Evolutionary conservation across 176 grass and related monocot species (phyloP).

Genomic region (Oryza brachyantha): DNA sequence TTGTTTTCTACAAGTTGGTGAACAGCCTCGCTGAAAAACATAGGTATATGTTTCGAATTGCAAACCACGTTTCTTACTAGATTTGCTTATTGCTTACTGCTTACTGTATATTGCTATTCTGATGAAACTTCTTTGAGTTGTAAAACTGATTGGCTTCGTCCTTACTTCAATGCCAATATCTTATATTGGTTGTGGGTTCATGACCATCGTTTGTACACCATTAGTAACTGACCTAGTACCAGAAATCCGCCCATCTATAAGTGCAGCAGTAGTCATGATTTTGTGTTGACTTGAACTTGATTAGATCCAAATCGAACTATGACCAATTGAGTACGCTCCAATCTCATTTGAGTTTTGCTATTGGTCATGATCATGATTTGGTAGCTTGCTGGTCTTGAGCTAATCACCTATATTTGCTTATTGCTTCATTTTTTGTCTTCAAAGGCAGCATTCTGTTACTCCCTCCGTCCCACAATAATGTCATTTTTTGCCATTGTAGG

Average conservation of each 20-base stretch:
- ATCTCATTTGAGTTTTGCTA: neutral
- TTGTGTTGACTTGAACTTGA: neutral
- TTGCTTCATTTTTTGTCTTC: neutral
- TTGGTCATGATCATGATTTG: neutral
- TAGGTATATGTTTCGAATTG: constrained; percentile 47
- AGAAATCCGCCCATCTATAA: neutral
- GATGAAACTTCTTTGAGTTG: neutral
- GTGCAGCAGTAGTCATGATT: neutral
- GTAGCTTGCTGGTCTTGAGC: neutral
- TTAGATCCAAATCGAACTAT: neutral
- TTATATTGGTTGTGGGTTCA: neutral
- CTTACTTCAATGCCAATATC: neutral
- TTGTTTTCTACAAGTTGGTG: constrained; percentile 82
- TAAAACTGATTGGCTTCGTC: neutral
- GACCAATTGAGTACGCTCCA: neutral
- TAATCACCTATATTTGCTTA: neutral
- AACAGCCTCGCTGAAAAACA: constrained; percentile 79
- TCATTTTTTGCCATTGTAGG: no score
- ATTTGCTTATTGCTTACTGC: constrained; percentile 2
- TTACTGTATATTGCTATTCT: neutral
- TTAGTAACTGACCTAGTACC: neutral
- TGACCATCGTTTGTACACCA: neutral
- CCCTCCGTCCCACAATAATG: no score
- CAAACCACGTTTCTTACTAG: neutral
- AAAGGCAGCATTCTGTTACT: neutral